Conservation (phyloP, 371 early-diverging fungal species). For the Rhizomucor pusillus region DNA sequence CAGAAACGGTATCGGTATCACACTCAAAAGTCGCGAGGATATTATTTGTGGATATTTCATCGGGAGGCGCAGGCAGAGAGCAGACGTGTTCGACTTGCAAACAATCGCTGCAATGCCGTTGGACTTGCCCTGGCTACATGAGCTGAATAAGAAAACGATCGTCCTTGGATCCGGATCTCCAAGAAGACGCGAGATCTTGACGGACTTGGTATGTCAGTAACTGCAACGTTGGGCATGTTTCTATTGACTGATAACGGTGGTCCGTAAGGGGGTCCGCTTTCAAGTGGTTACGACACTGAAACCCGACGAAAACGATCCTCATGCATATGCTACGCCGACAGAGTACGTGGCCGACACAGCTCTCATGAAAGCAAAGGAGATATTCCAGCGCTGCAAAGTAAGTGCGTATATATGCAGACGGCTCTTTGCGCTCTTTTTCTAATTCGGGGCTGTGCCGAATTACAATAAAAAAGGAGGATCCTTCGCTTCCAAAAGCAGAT, state of each 20-base stretch:
- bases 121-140: slow-evolving; percentile 7
- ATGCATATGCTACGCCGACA: slow-evolving; percentile 18
- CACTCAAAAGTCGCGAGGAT: too few species aligned
- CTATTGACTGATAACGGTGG: background rate
- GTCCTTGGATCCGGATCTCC: slow-evolving; percentile 84
- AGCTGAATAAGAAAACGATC: slow-evolving; percentile 38
- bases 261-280: slow-evolving; percentile 55
- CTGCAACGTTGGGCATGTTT: slow-evolving; percentile 2
- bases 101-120: background rate
- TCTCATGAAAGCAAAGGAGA: slow-evolving; percentile 35
- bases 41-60: too few species aligned
- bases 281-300: slow-evolving; percentile 49
- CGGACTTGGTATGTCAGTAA: slow-evolving; percentile 44
- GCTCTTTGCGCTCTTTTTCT: too few species aligned
- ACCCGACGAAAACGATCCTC: slow-evolving; percentile 35
- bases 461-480: slow-evolving; percentile 17
- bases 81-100: too few species aligned
- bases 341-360: slow-evolving; percentile 42
- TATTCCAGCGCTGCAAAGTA: slow-evolving; percentile 36
- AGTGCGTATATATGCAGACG: background rate
- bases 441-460: too few species aligned
- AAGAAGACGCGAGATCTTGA: slow-evolving; percentile 75
- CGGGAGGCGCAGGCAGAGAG: too few species aligned
- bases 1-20: too few species aligned
- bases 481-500: slow-evolving; percentile 36